These are phyloP conservation scores for Aspergillus sclerotialis DNA, from an alignment of 2,329 filamentous ascomycete species.

Conservation along the genomic window DNA sequence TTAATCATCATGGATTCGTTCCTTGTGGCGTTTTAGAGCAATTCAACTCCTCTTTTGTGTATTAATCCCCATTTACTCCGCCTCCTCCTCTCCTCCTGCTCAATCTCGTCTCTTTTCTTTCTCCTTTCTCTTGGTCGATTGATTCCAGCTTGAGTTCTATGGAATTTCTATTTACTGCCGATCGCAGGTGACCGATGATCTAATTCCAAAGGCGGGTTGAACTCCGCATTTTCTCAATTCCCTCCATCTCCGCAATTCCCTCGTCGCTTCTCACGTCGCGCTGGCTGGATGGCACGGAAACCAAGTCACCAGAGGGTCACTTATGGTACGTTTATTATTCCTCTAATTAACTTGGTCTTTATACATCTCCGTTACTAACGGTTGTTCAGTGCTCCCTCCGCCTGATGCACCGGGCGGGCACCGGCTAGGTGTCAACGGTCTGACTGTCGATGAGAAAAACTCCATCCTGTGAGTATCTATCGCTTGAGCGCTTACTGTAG, in stretches of 20 bases:
- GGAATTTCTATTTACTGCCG: neutral
- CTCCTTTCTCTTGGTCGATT: neutral
- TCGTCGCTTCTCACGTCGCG: no score
- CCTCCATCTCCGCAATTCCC: slow-evolving; percentile 11
- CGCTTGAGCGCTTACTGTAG: no score
- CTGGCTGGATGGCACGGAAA: slow-evolving; percentile 56
- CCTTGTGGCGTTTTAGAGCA: no score
- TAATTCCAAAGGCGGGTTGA: no score
- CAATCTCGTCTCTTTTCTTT: neutral
- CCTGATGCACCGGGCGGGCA: slow-evolving; percentile 74
- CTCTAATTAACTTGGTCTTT: no score
- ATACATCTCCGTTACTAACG: slow-evolving; percentile 1
- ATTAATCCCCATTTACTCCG: no score
- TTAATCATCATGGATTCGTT: no score
- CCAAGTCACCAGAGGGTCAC: slow-evolving; percentile 60
- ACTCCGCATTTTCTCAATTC: slow-evolving; percentile 4
- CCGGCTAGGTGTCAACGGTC: slow-evolving; percentile 86
- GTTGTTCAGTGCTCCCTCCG: slow-evolving; percentile 57
- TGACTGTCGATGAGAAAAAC: slow-evolving; percentile 76
- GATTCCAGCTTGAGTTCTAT: neutral
- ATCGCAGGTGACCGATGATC: no score
- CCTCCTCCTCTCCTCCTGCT: slow-evolving; percentile 5
- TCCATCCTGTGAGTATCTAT: slow-evolving; percentile 71
- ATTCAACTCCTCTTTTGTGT: no score
- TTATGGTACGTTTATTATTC: slow-evolving; percentile 49